Evolutionary conservation across 768 basidiomycete species (phyloP).

Genomic region (Obba rivulosa): DNA sequence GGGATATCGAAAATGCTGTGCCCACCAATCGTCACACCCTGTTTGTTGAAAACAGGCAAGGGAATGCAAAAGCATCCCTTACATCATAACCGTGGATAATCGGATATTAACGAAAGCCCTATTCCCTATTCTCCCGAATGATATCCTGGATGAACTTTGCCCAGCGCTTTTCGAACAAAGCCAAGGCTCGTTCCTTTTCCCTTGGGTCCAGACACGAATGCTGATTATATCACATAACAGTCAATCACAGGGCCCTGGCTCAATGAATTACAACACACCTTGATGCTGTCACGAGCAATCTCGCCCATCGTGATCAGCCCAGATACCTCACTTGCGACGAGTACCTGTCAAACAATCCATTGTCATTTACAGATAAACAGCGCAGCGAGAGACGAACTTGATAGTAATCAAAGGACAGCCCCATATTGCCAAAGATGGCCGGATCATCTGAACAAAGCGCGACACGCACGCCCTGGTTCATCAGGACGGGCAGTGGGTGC

Average conservation of each 20-base stretch:
- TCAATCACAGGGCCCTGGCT: constrained; percentile 2
- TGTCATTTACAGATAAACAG: constrained; percentile 22
- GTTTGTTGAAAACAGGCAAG: too few relatives aligned
- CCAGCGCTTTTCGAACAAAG: constrained; percentile 46
- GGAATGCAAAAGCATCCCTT: too few relatives aligned
- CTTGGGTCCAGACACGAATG: constrained; percentile 19
- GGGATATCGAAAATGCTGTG: too few relatives aligned
- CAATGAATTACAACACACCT: constrained; percentile 29
- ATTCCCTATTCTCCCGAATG: not conserved
- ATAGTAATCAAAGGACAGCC: constrained; percentile 73
- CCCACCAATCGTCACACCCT: too few relatives aligned
- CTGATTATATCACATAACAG: not conserved
- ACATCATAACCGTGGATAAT: too few relatives aligned
- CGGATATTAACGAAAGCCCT: too few relatives aligned
- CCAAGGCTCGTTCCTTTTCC: constrained; percentile 41
- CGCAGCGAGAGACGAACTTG: constrained; percentile 39
- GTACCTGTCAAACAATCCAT: constrained; percentile 5
- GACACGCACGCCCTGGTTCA: constrained; percentile 71
- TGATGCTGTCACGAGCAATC: constrained; percentile 61
- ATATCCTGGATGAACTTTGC: constrained; percentile 36
- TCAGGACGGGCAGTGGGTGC: constrained; percentile 67
- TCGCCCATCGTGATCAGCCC: constrained; percentile 58
- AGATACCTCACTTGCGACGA: constrained; percentile 23
- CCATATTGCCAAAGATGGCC: constrained; percentile 71
- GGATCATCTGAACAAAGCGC: constrained; percentile 74